Evolutionary conservation across 2,329 filamentous ascomycete genomes (phyloP).

Genomic region (Rachicladosporium sp.): DNA sequence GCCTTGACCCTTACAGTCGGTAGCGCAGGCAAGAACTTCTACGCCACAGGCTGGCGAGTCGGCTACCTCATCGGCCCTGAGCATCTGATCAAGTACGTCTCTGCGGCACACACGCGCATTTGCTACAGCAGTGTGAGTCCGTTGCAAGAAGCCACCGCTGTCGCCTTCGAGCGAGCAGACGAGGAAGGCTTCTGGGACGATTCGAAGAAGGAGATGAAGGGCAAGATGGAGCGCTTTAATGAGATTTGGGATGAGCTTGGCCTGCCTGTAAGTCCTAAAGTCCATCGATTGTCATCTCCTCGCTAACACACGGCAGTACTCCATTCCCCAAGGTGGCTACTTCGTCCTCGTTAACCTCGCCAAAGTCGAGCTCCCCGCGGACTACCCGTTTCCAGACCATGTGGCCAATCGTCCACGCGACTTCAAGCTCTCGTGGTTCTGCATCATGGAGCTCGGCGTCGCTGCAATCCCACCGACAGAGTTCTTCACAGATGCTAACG

Average conservation of each 20-base stretch:
- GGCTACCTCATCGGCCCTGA: conserved; percentile 87
- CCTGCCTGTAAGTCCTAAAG: conserved; percentile 24
- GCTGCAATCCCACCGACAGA: conserved; percentile 94
- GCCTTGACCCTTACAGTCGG: conserved; percentile 84
- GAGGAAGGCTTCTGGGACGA: conserved; percentile 75
- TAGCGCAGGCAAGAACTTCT: conserved; percentile 96
- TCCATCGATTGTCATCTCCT: neutral
- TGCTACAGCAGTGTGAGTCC: conserved; percentile 92
- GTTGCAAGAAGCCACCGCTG: conserved; percentile 83
- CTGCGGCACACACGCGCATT: conserved; percentile 86
- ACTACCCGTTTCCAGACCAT: conserved; percentile 81
- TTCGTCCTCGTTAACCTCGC: conserved; percentile 91
- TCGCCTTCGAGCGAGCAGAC: conserved; percentile 87
- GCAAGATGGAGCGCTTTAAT: conserved; percentile 79
- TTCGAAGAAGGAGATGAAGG: conserved; percentile 75
- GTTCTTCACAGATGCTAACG: conserved; percentile 81
- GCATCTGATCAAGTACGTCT: conserved; percentile 80
- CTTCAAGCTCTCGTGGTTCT: conserved; percentile 91
- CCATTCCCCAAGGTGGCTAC: conserved; percentile 90
- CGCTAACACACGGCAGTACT: conserved; percentile 43
- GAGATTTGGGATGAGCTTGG: conserved; percentile 40
- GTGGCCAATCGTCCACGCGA: conserved; percentile 78
- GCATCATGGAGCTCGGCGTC: conserved; percentile 92
- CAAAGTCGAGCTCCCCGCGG: conserved; percentile 69
- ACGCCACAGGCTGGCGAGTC: conserved; percentile 93